These are phyloP conservation scores for Citrullus amarus DNA, from an alignment of 306 rosid genomes.

Conservation along the genomic window DNA sequence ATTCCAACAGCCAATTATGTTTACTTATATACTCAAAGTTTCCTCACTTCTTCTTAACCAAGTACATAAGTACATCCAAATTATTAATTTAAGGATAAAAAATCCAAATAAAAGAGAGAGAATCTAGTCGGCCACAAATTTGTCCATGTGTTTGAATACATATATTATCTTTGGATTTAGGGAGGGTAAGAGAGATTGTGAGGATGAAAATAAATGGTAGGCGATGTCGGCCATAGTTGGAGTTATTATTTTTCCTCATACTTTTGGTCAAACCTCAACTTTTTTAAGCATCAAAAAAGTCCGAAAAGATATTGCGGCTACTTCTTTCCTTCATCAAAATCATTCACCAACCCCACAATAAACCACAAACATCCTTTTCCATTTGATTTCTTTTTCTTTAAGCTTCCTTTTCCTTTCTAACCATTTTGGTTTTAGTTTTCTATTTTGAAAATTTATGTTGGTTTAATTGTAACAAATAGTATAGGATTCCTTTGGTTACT, in stretches of 20 bases:
- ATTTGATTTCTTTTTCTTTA: background rate
- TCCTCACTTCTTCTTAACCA: no score
- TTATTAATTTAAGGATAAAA: no score
- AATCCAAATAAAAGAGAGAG: background rate
- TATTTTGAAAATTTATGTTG: no score
- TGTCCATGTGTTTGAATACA: background rate
- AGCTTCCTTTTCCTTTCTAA: no score
- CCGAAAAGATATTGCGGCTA: background rate
- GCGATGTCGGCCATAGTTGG: conserved; percentile 9
- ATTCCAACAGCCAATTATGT: no score
- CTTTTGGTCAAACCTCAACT: background rate
- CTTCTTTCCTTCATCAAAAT: background rate
- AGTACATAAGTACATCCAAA: no score
- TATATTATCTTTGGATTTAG: background rate
- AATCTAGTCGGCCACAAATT: background rate
- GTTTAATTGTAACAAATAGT: no score
- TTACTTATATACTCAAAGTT: no score
- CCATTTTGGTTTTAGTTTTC: no score
- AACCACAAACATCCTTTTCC: background rate
- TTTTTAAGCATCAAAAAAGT: background rate
- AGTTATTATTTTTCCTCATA: background rate
- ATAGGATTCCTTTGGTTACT: no score
- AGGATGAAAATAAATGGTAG: background rate
- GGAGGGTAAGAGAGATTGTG: background rate
- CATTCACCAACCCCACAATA: background rate